Conservation (phyloP, 768 basidiomycete species). For the Lentinula edodes region DNA sequence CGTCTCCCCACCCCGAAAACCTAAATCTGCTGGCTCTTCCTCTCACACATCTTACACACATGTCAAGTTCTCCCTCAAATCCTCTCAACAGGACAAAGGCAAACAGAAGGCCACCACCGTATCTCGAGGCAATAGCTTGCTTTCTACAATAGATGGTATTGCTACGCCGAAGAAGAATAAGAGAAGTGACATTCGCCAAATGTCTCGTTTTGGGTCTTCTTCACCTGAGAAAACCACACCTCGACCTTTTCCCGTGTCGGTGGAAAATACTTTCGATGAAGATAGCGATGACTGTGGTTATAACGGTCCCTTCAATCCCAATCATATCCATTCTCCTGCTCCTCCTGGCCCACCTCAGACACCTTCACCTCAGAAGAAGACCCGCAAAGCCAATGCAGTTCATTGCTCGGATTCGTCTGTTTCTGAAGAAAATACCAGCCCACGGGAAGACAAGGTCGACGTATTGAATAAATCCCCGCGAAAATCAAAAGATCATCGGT, state of each 20-base stretch:
- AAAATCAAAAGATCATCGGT: background rate
- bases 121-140: background rate
- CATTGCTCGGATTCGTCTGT: background rate
- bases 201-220: background rate
- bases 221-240: background rate
- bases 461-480: constrained; percentile 1
- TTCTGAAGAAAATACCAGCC: background rate
- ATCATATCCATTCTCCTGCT: background rate
- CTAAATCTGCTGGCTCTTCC: background rate
- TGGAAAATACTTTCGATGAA: background rate
- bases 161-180: background rate
- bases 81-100: background rate
- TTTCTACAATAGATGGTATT: background rate
- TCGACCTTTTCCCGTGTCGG: background rate
- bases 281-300: background rate
- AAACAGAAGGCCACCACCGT: background rate
- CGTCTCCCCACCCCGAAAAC: background rate
- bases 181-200: too few relatives aligned
- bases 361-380: constrained; percentile 2
- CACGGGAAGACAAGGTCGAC: background rate
- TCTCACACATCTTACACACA: background rate
- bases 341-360: constrained; percentile 4
- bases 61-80: background rate
- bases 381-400: background rate
- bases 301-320: background rate